Percentiles rank a stretch among this genome's conserved stretches.
Conservation (phyloP, 305 asterid genomes). For the Fraxinus xanthoxyloides region DNA sequence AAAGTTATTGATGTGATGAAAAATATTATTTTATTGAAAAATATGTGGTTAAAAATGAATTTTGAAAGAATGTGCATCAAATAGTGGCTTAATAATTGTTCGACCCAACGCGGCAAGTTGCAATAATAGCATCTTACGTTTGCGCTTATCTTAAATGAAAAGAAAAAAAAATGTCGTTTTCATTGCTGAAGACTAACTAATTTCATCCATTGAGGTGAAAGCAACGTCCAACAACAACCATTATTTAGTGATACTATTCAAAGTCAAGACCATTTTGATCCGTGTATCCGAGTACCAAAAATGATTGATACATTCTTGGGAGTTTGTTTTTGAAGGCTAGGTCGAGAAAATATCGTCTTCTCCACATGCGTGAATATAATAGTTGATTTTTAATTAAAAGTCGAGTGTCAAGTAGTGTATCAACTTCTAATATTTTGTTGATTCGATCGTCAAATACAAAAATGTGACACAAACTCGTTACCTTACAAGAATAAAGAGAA, state of each 20-base stretch:
- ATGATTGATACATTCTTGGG: background rate
- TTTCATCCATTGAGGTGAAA: constrained; percentile 16
- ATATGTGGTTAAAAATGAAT: no score
- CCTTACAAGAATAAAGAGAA: background rate
- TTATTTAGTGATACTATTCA: constrained; percentile 10
- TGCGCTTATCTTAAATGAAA: background rate
- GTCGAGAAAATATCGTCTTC: background rate
- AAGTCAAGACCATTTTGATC: background rate
- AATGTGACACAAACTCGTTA: background rate
- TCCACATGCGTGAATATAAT: background rate
- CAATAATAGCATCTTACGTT: background rate
- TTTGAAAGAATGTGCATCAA: no score
- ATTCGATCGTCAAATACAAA: background rate
- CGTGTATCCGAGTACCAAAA: background rate
- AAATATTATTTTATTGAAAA: no score
- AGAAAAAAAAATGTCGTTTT: background rate
- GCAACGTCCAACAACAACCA: constrained; percentile 20
- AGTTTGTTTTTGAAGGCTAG: background rate
- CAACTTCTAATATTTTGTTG: background rate
- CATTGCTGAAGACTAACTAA: constrained; percentile 17
- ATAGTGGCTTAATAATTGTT: background rate
- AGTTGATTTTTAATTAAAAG: background rate
- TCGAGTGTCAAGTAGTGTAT: background rate
- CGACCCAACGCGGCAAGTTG: background rate
- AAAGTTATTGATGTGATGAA: no score